Evolutionary conservation across 208 protist species (phyloP).

Genomic region (Wallacemonas sp.): DNA sequence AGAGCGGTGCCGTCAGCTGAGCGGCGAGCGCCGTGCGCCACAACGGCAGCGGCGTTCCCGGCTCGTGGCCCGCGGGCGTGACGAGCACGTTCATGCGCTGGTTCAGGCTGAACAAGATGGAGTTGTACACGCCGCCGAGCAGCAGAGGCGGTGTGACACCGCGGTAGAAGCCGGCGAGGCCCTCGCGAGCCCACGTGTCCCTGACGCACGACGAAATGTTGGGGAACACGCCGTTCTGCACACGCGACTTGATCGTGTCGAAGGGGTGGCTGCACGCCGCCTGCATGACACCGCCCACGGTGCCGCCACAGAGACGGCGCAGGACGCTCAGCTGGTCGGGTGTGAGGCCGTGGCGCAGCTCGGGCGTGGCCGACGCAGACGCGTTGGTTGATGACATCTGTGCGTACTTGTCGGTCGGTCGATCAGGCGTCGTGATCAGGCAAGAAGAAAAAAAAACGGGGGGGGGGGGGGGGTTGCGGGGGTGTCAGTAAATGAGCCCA

Average conservation of each 20-base stretch:
- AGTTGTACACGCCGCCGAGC: slow-evolving; percentile 69
- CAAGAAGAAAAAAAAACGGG: not conserved
- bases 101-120: slow-evolving; percentile 70
- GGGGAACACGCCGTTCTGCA: slow-evolving; percentile 67
- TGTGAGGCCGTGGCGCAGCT: slow-evolving; percentile 1
- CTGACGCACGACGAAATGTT: slow-evolving; percentile 41
- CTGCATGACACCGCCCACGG: slow-evolving; percentile 64
- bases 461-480: too few relatives aligned
- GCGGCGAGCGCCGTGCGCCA: slow-evolving; percentile 62
- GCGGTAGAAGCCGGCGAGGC: slow-evolving; percentile 61
- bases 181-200: slow-evolving; percentile 52
- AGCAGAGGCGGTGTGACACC: slow-evolving; percentile 57
- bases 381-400: not conserved
- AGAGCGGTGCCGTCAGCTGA: slow-evolving; percentile 64
- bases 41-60: slow-evolving; percentile 29
- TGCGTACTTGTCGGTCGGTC: too few relatives aligned
- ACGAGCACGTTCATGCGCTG: slow-evolving; percentile 59
- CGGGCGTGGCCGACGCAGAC: not conserved
- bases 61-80: slow-evolving; percentile 38
- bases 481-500: too few relatives aligned
- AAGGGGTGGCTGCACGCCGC: slow-evolving; percentile 67
- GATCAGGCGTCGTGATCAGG: not conserved
- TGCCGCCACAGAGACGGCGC: slow-evolving; percentile 56
- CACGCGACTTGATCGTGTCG: slow-evolving; percentile 71
- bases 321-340: slow-evolving; percentile 38